Percentiles rank a stretch among this genome's conserved stretches.
phyloP scores from a whole-genome alignment of 2,329 filamentous ascomycete genomes.

The Neophaeococcomyces mojaviensis region DNA sequence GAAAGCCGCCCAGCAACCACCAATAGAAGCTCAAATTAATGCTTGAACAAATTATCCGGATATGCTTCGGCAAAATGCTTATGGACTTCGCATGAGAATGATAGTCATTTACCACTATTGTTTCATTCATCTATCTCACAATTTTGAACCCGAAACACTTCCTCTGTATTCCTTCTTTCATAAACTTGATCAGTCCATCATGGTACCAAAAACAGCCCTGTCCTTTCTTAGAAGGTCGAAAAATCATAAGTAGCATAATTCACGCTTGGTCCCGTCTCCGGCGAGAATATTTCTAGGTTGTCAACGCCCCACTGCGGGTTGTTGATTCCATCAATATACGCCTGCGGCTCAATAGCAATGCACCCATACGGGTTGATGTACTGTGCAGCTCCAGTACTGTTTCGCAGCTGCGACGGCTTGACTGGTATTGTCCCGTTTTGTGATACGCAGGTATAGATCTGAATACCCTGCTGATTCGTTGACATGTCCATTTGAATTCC shows the following conservation, averaged over 20 bases:
- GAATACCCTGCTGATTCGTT: constrained; percentile 78
- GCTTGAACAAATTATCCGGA: no score
- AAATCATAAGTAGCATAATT: constrained; percentile 41
- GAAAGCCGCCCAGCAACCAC: no score
- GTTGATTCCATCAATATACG: constrained; percentile 92
- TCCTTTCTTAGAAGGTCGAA: constrained; percentile 29
- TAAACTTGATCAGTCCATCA: no score
- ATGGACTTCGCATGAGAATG: no score
- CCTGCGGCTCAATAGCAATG: constrained; percentile 83
- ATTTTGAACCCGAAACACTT: no score
- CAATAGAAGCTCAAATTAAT: no score
- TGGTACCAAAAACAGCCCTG: neutral
- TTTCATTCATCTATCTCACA: no score
- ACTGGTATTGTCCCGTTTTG: constrained; percentile 57
- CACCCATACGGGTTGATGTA: constrained; percentile 64
- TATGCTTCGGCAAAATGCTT: no score
- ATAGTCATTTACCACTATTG: no score
- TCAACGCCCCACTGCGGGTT: constrained; percentile 75
- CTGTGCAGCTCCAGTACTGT: constrained; percentile 43
- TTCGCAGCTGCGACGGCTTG: constrained; percentile 40
- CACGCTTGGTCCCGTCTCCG: constrained; percentile 32
- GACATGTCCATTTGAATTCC: constrained; percentile 78
- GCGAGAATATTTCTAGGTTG: constrained; percentile 34
- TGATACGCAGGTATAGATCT: constrained; percentile 76
- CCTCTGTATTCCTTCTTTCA: no score